phyloP scores from a whole-genome alignment of 345 rosid genomes.

The Eucalyptus marginata region DNA sequence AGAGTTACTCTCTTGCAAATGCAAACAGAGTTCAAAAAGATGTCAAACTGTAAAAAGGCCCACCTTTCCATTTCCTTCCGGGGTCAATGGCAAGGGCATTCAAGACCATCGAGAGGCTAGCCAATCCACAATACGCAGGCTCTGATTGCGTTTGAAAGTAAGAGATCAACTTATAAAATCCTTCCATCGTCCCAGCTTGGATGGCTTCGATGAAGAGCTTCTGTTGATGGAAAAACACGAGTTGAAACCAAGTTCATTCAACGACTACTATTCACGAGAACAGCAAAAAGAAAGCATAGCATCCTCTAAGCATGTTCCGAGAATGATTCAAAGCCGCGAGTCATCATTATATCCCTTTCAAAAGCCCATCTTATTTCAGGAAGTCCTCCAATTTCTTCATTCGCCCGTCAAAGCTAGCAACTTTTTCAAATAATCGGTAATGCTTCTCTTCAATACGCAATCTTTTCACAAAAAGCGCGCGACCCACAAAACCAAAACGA shows the following conservation, averaged over 20 bases:
- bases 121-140: slow-evolving; percentile 87
- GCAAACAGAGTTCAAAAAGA: not conserved
- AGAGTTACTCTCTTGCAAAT: not conserved
- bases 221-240: slow-evolving; percentile 14
- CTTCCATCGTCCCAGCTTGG: slow-evolving; percentile 87
- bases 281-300: not conserved
- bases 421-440: not conserved
- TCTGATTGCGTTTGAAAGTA: slow-evolving; percentile 89
- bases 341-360: not conserved
- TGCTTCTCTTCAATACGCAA: not conserved
- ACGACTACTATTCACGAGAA: not conserved
- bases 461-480: not conserved
- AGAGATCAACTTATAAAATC: slow-evolving; percentile 72
- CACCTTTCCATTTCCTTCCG: slow-evolving; percentile 77
- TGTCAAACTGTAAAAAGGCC: not conserved
- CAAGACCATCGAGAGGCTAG: slow-evolving; percentile 81
- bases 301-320: not conserved
- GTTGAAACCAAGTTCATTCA: not conserved
- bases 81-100: slow-evolving; percentile 93
- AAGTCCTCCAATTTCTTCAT: not conserved
- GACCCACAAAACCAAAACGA: not conserved
- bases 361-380: not conserved
- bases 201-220: slow-evolving; percentile 70
- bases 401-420: not conserved
- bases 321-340: not conserved